A percentile compares a stretch with the other conserved stretches of the same genome.
Evolutionary conservation across 2,329 filamentous ascomycete species (phyloP).

Genomic region (Fusarium torreyae): DNA sequence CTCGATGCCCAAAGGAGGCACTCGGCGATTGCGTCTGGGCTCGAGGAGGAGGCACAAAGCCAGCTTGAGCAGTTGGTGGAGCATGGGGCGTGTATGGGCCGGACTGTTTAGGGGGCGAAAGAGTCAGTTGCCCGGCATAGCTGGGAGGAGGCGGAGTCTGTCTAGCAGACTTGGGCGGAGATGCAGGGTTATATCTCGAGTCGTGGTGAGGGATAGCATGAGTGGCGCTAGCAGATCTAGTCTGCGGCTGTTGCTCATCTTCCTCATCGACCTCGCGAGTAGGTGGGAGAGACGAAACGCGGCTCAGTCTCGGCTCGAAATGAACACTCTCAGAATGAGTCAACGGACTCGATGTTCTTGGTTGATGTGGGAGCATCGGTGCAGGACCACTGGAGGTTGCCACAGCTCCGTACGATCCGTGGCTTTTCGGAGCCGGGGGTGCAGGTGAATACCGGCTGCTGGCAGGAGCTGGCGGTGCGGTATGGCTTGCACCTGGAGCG

Average conservation of each 20-base stretch:
- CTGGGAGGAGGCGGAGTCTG: constrained; percentile 67
- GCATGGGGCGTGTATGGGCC: constrained; percentile 66
- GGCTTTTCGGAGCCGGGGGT: constrained; percentile 58
- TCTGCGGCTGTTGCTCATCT: constrained; percentile 55
- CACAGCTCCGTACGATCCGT: constrained; percentile 60
- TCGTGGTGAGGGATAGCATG: constrained; percentile 50
- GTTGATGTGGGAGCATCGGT: constrained; percentile 70
- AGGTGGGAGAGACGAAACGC: constrained; percentile 71
- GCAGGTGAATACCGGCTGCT: constrained; percentile 69
- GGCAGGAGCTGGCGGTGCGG: constrained; percentile 58
- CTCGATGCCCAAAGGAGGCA: constrained; percentile 59
- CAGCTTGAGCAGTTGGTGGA: constrained; percentile 51
- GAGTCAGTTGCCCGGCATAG: constrained; percentile 58
- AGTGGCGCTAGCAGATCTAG: constrained; percentile 48
- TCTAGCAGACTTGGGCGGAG: constrained; percentile 53
- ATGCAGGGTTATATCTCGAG: constrained; percentile 58
- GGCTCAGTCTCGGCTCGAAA: constrained; percentile 68
- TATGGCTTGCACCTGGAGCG: constrained; percentile 50
- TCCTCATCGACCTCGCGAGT: constrained; percentile 76
- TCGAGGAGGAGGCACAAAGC: constrained; percentile 70
- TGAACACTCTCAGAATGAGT: constrained; percentile 75
- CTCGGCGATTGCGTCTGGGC: constrained; percentile 76
- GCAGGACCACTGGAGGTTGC: constrained; percentile 57
- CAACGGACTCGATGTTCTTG: constrained; percentile 76
- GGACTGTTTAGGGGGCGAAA: constrained; percentile 71